Conservation (phyloP, 371 early-diverging fungal genomes). For the Syncephalis plumigaleata region DNA sequence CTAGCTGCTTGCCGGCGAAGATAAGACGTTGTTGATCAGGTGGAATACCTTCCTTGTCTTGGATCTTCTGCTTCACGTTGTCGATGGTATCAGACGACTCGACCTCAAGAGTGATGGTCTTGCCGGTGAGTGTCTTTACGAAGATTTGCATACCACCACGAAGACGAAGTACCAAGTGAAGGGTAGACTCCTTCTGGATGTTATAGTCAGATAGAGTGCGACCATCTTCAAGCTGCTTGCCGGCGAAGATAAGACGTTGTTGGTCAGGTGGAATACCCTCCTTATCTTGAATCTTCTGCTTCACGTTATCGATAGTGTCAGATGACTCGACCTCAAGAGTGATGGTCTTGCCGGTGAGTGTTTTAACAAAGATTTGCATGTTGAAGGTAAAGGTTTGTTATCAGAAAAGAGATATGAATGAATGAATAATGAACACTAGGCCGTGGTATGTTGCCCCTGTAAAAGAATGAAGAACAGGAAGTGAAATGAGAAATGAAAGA, state of each 20-base stretch:
- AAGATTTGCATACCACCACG: slow-evolving; percentile 88
- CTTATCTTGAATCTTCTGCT: slow-evolving; percentile 97
- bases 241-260: slow-evolving; percentile 88
- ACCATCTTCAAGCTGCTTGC: slow-evolving; percentile 78
- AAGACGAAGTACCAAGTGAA: slow-evolving; percentile 81
- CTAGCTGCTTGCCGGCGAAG: slow-evolving; percentile 71
- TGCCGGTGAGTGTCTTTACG: slow-evolving; percentile 97
- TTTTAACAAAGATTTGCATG: slow-evolving; percentile 93
- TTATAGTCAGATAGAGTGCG: slow-evolving; percentile 74
- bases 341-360: slow-evolving; percentile 97
- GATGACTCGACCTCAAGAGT: slow-evolving; percentile 93
- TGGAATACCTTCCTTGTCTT: slow-evolving; percentile 95
- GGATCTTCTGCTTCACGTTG: slow-evolving; percentile 94
- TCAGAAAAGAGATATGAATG: too few relatives aligned
- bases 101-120: slow-evolving; percentile 97
- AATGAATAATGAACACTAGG: too few relatives aligned
- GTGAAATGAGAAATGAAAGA: too few relatives aligned
- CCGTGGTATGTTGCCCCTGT: too few relatives aligned
- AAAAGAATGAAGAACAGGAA: too few relatives aligned
- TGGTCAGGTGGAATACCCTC: slow-evolving; percentile 62
- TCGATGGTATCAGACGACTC: slow-evolving; percentile 93
- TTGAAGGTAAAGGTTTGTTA: neutral
- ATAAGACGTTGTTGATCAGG: slow-evolving; percentile 76
- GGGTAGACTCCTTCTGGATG: slow-evolving; percentile 77
- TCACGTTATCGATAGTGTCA: slow-evolving; percentile 93